Percentiles rank a stretch among this genome's conserved stretches.
These are phyloP conservation scores for Fraxinus latifolia DNA, from an alignment of 305 asterid species.

Conservation along the genomic window DNA sequence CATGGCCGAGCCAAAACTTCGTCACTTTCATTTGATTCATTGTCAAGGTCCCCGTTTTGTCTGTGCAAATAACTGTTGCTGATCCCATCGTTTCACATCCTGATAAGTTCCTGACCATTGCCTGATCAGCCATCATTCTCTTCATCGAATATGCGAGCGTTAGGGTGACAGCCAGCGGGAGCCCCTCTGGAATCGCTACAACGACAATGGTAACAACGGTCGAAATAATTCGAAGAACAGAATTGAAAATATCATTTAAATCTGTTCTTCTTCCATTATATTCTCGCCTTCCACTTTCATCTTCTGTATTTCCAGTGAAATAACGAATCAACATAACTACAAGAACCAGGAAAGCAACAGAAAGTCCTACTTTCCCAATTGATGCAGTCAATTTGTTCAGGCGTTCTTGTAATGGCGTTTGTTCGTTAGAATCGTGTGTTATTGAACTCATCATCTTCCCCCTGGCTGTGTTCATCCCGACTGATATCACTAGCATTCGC, in stretches of 20 bases:
- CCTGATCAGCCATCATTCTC: constrained; percentile 61
- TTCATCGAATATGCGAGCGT: constrained; percentile 61
- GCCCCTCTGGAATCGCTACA: constrained; percentile 64
- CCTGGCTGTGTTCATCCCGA: constrained; percentile 57
- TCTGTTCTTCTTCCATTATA: constrained; percentile 34
- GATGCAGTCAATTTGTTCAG: constrained; percentile 37
- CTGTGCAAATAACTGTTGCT: constrained; percentile 57
- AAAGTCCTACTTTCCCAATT: constrained; percentile 49
- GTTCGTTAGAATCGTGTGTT: constrained; percentile 37
- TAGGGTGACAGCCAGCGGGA: constrained; percentile 59
- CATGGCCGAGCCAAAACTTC: constrained; percentile 35
- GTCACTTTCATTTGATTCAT: constrained; percentile 49
- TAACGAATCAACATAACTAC: constrained; percentile 43
- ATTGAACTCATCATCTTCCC: constrained; percentile 64
- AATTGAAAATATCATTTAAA: constrained; percentile 41
- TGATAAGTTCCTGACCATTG: constrained; percentile 60
- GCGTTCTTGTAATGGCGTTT: constrained; percentile 51
- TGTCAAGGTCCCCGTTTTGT: constrained; percentile 53
- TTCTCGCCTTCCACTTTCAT: constrained; percentile 18
- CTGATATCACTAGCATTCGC: constrained; percentile 47
- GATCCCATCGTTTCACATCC: constrained; percentile 65
- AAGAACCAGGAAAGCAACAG: constrained; percentile 44
- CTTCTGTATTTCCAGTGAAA: constrained; percentile 47
- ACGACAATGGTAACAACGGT: constrained; percentile 56
- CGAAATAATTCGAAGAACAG: constrained; percentile 40